A percentile compares a stretch with the other conserved stretches of the same genome.
Evolutionary conservation across 78 protist genomes (phyloP).

Genomic region (Dictyostelium capitatum): DNA sequence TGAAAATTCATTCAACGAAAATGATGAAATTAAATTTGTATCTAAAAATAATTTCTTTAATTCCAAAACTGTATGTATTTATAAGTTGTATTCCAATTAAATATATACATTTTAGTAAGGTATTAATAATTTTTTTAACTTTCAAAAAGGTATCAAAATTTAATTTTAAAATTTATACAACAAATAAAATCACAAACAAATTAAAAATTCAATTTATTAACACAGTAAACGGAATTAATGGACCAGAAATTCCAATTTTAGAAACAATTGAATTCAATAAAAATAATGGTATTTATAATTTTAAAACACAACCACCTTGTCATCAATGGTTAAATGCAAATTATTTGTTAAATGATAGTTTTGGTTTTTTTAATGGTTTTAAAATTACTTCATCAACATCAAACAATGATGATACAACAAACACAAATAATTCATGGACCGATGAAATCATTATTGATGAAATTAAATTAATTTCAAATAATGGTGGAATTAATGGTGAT

Average conservation of each 20-base stretch:
- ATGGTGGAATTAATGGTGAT: neutral
- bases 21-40: neutral
- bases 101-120: no score
- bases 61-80: neutral
- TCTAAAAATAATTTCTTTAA: neutral
- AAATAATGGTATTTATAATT: no score
- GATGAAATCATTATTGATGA: neutral
- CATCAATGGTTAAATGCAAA: conserved; percentile 15
- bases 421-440: neutral
- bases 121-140: no score
- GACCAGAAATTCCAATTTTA: neutral
- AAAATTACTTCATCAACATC: neutral
- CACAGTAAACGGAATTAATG: neutral
- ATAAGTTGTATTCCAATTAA: no score
- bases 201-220: neutral
- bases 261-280: neutral
- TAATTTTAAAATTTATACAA: neutral
- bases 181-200: conserved; percentile 14
- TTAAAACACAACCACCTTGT: neutral
- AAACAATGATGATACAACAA: neutral
- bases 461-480: neutral
- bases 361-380: neutral
- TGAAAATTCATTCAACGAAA: neutral
- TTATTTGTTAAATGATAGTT: neutral
- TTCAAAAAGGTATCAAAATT: neutral